A percentile compares a stretch with the other conserved stretches of the same genome.
Conservation (phyloP, 768 basidiomycete genomes). For the Russula virescens region DNA sequence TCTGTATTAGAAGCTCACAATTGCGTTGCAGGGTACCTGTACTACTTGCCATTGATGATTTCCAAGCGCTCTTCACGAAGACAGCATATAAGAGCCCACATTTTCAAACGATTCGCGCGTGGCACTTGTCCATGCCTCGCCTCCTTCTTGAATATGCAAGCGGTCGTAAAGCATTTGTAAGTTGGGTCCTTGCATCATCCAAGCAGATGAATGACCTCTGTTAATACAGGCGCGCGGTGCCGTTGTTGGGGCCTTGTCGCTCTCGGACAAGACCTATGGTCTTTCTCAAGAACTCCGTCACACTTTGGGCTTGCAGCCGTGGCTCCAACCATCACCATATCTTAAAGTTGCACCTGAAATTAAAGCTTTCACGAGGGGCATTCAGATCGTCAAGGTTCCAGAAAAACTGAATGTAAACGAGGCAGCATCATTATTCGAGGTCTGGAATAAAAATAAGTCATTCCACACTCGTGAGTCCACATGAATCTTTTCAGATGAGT, state of each 20-base stretch:
- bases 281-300: conserved; percentile 60
- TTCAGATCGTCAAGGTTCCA: conserved; percentile 48
- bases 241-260: conserved; percentile 63
- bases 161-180: conserved; percentile 62
- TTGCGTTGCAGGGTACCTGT: conserved; percentile 56
- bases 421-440: conserved; percentile 67
- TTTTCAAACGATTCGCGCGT: conserved; percentile 60
- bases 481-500: background rate
- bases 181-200: conserved; percentile 28
- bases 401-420: conserved; percentile 57
- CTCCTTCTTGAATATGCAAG: conserved; percentile 72
- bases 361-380: conserved; percentile 48
- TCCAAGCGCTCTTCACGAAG: conserved; percentile 70
- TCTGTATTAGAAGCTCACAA: background rate
- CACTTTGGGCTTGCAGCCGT: conserved; percentile 45
- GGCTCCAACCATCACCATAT: conserved; percentile 47
- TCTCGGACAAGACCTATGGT: conserved; percentile 52
- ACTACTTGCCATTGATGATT: conserved; percentile 80
- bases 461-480: conserved; percentile 44
- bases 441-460: conserved; percentile 63
- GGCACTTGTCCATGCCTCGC: conserved; percentile 75
- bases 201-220: background rate
- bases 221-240: conserved; percentile 56
- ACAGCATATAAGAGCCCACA: conserved; percentile 71
- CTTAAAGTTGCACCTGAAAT: conserved; percentile 47